Evolutionary conservation across 2,329 filamentous ascomycete genomes (phyloP), one percentile per base, ranked within the genome.

Genomic region (Fusarium stilboides): DNA sequence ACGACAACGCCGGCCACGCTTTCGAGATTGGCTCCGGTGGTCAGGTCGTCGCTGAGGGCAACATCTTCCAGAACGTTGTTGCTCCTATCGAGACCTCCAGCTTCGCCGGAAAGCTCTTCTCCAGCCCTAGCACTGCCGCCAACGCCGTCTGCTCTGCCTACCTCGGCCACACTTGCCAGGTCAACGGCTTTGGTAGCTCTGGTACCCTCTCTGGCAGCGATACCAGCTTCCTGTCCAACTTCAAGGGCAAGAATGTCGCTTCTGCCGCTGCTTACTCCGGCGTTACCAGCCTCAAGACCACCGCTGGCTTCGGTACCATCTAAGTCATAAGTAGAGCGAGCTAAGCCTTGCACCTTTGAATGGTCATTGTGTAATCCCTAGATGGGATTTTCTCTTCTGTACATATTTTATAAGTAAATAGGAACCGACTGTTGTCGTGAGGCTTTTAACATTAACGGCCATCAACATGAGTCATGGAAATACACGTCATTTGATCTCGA

Each of bases 21-120:
- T 88, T 89, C 74, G 87, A 88, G 76, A 75, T 82, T 51, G 80
- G 79, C 43, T 34, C 74, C 4, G 44, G 46, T 13, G 81, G 81
- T 39, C 78, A 72, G 50, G 81, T 87, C 37, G 78, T 89, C 33
- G 83, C 84, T 4, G 87, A 89, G 77, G 87, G 87, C 36, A 88
- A 87, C 70, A 78, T 85, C 42, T 89, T 88, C 81, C 82, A 87
- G 76, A 84, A 86, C 69, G 81, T 89, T 49, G 28, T 31, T 31
- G 9, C 28, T 13, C 28, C 28, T 31, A 31, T 31, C 28, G 28
- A 31, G 28, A 73, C 76, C 4, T 78, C 78, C 9, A 75, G 80
- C 20, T 76, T 84, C 39, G 80, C 83, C 55, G 80, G 80, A 44
- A 55, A 74, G 63, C 68, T 80, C 26, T 80, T 81, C 68, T 72